Percentiles rank a stretch among this genome's conserved stretches.
phyloP scores from a whole-genome alignment of 768 basidiomycete species.

The Serendipita indica region DNA sequence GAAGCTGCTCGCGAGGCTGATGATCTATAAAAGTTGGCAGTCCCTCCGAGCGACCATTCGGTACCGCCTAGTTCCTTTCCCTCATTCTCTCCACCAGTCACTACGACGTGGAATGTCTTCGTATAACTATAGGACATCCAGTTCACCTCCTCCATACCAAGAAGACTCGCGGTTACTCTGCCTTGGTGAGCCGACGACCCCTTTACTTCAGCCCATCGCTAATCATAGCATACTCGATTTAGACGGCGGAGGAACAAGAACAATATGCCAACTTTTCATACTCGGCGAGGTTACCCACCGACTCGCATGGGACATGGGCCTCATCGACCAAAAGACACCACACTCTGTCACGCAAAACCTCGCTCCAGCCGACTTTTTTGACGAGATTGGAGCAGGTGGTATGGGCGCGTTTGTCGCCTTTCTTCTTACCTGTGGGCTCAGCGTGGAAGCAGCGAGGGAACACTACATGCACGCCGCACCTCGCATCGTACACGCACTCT shows the following conservation, averaged over 20 bases:
- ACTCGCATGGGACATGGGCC: neutral
- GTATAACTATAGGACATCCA: too few species aligned
- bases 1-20: too few species aligned
- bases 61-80: neutral
- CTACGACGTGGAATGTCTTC: neutral
- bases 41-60: neutral
- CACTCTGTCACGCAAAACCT: neutral
- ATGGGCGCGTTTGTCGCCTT: neutral
- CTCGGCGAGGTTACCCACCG: constrained; percentile 6
- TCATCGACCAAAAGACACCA: neutral
- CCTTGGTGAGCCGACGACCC: neutral
- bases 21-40: too few species aligned
- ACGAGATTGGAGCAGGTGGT: constrained; percentile 3
- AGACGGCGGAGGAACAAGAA: constrained; percentile 7
- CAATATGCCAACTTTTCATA: neutral
- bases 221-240: neutral
- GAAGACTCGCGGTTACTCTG: neutral
- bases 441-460: neutral
- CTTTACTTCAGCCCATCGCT: neutral
- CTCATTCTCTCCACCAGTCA: neutral
- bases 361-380: neutral
- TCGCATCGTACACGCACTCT: neutral
- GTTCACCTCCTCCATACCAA: neutral
- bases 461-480: neutral
- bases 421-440: neutral